Conservation (phyloP, 2,329 filamentous ascomycete species). For the Bipolaris gigantea region DNA sequence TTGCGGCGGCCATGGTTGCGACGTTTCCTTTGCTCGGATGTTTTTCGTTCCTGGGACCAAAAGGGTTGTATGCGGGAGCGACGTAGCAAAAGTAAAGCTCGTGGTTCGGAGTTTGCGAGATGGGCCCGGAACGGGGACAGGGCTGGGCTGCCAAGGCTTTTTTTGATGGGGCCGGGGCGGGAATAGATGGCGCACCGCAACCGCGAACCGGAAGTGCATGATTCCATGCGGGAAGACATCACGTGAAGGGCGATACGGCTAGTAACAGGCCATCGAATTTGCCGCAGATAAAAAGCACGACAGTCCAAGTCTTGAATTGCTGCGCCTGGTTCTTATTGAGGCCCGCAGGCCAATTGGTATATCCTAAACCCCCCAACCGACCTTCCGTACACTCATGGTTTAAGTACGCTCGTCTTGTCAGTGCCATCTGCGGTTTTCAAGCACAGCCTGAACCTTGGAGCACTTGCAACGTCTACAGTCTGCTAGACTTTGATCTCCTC, state of each 20-base stretch:
- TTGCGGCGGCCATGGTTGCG: constrained; percentile 54
- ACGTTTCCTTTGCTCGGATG: not conserved
- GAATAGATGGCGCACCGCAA: not conserved
- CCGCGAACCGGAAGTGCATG: constrained; percentile 4
- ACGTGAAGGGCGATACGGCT: constrained; percentile 10
- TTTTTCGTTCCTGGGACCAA: not conserved
- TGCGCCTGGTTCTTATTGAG: constrained; percentile 8
- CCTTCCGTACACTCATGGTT: constrained; percentile 9
- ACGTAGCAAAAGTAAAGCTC: constrained; percentile 1
- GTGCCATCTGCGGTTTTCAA: not conserved
- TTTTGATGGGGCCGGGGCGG: constrained; percentile 7
- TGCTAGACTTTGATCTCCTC: constrained; percentile 2
- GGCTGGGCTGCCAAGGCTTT: constrained; percentile 13
- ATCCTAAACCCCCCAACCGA: constrained; percentile 1
- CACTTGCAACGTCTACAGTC: not conserved
- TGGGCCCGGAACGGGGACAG: constrained; percentile 8
- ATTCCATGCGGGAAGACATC: constrained; percentile 11
- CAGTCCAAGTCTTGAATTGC: not conserved
- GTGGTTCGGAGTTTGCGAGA: constrained; percentile 11
- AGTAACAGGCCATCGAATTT: not conserved
- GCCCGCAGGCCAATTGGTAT: constrained; percentile 14
- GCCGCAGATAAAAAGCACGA: not conserved
- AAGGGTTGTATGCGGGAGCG: constrained; percentile 5
- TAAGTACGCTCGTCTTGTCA: constrained; percentile 4
- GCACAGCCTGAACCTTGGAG: not conserved